Conservation (phyloP, 2,329 filamentous ascomycete species). For the Exophiala spinifera region DNA sequence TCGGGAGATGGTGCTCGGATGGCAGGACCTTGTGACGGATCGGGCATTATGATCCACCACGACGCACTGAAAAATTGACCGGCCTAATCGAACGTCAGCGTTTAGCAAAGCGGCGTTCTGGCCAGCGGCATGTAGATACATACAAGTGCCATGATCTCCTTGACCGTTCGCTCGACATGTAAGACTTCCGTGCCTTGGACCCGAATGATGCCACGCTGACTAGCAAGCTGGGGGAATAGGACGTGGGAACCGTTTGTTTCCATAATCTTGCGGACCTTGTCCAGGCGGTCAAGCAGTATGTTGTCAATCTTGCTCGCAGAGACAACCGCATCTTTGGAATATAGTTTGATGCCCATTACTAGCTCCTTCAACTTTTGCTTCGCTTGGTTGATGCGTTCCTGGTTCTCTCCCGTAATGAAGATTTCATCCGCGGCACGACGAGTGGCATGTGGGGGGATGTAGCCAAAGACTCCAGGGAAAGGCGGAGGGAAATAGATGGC, state of each 20-base stretch:
- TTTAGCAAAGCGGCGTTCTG: slow-evolving; percentile 16
- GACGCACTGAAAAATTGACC: slow-evolving; percentile 97
- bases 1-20: slow-evolving; percentile 59
- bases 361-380: slow-evolving; percentile 90
- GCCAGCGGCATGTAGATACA: slow-evolving; percentile 33
- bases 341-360: slow-evolving; percentile 74
- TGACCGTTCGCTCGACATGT: slow-evolving; percentile 89
- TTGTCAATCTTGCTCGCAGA: slow-evolving; percentile 91
- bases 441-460: slow-evolving; percentile 76
- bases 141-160: slow-evolving; percentile 92
- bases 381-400: slow-evolving; percentile 78
- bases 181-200: slow-evolving; percentile 92
- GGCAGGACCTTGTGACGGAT: slow-evolving; percentile 57
- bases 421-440: slow-evolving; percentile 84
- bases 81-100: slow-evolving; percentile 54
- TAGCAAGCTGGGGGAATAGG: slow-evolving; percentile 82
- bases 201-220: slow-evolving; percentile 77
- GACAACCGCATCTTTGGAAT: slow-evolving; percentile 87
- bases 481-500: slow-evolving; percentile 97
- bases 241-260: slow-evolving; percentile 95
- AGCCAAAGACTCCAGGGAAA: slow-evolving; percentile 88
- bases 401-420: slow-evolving; percentile 87
- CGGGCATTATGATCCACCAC: slow-evolving; percentile 86
- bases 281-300: slow-evolving; percentile 82
- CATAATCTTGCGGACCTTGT: slow-evolving; percentile 97